Evolutionary conservation across 2,329 filamentous ascomycete species (phyloP).

Genomic region (Dothideomycetes sp.): DNA sequence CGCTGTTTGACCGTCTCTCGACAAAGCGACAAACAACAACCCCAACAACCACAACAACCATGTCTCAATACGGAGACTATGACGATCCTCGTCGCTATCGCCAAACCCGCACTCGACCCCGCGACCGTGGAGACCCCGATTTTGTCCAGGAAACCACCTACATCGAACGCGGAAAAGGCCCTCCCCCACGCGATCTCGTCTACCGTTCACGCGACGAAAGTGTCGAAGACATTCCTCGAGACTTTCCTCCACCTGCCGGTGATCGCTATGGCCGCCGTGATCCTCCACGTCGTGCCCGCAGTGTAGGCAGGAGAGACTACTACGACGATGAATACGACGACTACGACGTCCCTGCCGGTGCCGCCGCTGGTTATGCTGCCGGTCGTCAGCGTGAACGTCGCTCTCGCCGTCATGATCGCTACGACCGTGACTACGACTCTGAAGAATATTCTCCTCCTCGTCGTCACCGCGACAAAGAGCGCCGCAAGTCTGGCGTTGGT

Average conservation of each 20-base stretch:
- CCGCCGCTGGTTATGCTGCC: slow-evolving; percentile 28
- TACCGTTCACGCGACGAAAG: slow-evolving; percentile 60
- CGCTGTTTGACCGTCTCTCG: slow-evolving; percentile 5
- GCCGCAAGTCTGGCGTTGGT: slow-evolving; percentile 51
- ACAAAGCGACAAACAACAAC: background rate
- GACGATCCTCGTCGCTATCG: slow-evolving; percentile 39
- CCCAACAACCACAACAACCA: slow-evolving; percentile 19
- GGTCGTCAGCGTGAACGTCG: slow-evolving; percentile 25
- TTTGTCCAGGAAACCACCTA: slow-evolving; percentile 42
- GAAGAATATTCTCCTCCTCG: slow-evolving; percentile 34
- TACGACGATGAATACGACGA: slow-evolving; percentile 51
- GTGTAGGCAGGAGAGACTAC: slow-evolving; percentile 46
- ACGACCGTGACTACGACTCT: slow-evolving; percentile 31
- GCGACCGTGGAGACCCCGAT: slow-evolving; percentile 42
- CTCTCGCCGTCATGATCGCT: slow-evolving; percentile 39
- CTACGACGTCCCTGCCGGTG: slow-evolving; percentile 31
- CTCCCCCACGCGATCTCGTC: slow-evolving; percentile 39
- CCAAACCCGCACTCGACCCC: slow-evolving; percentile 30
- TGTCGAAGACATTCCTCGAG: slow-evolving; percentile 75
- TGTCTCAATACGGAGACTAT: slow-evolving; percentile 42
- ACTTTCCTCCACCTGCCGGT: slow-evolving; percentile 64
- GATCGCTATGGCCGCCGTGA: slow-evolving; percentile 22
- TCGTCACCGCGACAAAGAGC: slow-evolving; percentile 31
- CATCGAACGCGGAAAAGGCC: slow-evolving; percentile 37
- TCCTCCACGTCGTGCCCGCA: slow-evolving; percentile 51